phyloP scores from a whole-genome alignment of 2,329 filamentous ascomycete genomes.

The Mariannaea sp. region DNA sequence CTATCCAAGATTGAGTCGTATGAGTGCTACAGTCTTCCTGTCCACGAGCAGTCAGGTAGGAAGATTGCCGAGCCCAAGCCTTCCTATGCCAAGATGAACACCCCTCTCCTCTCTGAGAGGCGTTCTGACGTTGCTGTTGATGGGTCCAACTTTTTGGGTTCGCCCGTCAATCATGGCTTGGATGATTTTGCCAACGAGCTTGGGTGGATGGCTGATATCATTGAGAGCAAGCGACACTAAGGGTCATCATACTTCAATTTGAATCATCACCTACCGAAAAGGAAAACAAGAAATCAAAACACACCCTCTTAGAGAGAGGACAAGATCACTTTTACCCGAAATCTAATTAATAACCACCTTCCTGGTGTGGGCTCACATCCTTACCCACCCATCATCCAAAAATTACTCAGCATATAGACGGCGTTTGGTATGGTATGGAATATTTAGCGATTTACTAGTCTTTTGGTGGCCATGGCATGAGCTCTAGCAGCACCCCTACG shows the following conservation, averaged over 20 bases:
- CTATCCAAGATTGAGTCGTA: constrained; percentile 33
- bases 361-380: constrained; percentile 12
- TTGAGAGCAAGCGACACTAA: constrained; percentile 43
- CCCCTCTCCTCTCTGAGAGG: constrained; percentile 34
- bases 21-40: constrained; percentile 55
- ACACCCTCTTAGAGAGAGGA: background rate
- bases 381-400: constrained; percentile 11
- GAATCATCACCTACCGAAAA: background rate
- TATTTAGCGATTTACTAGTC: constrained; percentile 10
- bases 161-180: constrained; percentile 45
- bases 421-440: constrained; percentile 27
- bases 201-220: constrained; percentile 57
- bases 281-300: background rate
- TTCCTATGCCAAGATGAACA: constrained; percentile 30
- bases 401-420: constrained; percentile 24
- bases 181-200: constrained; percentile 53
- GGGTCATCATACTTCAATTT: background rate
- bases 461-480: constrained; percentile 10
- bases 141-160: constrained; percentile 39
- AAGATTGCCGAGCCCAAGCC: constrained; percentile 26
- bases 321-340: constrained; percentile 10
- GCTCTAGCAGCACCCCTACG: constrained; percentile 13
- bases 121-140: constrained; percentile 28
- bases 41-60: constrained; percentile 31
- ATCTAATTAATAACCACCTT: constrained; percentile 19